These are phyloP conservation scores for Colletotrichum paranaense DNA, from an alignment of 2,329 filamentous ascomycete genomes.

Conservation along the genomic window DNA sequence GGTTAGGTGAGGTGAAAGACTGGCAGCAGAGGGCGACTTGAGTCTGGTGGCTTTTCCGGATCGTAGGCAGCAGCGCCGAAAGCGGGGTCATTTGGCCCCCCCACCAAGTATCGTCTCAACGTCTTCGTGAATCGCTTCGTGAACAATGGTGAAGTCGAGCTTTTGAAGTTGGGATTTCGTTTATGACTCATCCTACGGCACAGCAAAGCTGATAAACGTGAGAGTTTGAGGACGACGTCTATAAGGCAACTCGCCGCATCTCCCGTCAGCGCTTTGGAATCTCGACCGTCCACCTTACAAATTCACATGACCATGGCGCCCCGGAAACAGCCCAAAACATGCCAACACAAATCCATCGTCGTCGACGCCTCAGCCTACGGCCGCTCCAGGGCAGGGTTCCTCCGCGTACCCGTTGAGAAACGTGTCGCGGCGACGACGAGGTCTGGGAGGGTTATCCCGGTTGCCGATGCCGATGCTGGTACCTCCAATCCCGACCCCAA, in stretches of 20 bases:
- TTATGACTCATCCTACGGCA: not conserved
- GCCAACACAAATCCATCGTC: slow-evolving; percentile 12
- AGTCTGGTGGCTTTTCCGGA: not conserved
- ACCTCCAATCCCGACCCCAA: not conserved
- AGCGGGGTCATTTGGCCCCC: slow-evolving; percentile 8
- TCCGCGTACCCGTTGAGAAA: slow-evolving; percentile 41
- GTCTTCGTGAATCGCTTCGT: not conserved
- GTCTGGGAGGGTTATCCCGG: slow-evolving; percentile 39
- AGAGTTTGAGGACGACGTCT: not conserved
- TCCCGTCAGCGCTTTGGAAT: accelerated
- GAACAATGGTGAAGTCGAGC: no score
- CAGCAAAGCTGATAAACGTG: not conserved
- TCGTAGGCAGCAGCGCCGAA: slow-evolving; percentile 18
- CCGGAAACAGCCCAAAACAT: slow-evolving; percentile 2
- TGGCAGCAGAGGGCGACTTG: not conserved
- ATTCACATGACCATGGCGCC: slow-evolving; percentile 9
- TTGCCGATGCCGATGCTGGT: no score
- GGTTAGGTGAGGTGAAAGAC: not conserved
- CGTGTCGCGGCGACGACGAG: slow-evolving; percentile 44
- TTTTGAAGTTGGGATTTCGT: not conserved
- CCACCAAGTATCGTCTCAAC: not conserved
- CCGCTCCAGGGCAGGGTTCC: slow-evolving; percentile 39
- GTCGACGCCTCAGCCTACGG: slow-evolving; percentile 15
- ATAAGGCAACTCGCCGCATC: not conserved
- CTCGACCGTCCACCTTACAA: not conserved